Conservation (phyloP, 169 alveolate species). For the Toxoplasma gondii region DNA sequence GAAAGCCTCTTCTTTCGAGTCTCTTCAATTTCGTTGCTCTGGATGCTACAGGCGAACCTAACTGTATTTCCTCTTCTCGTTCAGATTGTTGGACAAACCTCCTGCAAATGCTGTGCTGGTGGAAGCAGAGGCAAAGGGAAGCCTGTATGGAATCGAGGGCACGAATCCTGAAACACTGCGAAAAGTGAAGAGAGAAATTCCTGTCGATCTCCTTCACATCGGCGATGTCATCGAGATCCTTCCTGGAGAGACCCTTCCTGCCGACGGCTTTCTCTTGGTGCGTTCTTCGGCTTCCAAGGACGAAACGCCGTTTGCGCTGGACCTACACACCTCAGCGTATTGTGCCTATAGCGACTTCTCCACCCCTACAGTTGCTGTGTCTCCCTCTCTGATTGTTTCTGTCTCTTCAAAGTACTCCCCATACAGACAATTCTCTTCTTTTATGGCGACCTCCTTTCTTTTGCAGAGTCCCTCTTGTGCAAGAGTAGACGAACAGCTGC, state of each 20-base stretch:
- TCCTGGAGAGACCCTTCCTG: constrained; percentile 58
- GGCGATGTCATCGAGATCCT: constrained; percentile 57
- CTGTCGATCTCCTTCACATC: constrained; percentile 49
- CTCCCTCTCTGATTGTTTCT: too few relatives aligned
- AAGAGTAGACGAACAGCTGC: constrained; percentile 56
- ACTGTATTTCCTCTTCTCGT: too few relatives aligned
- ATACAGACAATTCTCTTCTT: not conserved
- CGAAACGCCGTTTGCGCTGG: too few relatives aligned
- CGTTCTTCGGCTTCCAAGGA: not conserved
- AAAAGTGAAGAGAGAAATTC: not conserved
- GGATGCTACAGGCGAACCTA: too few relatives aligned
- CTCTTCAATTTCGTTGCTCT: too few relatives aligned
- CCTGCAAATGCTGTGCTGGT: not conserved
- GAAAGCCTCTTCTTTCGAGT: too few relatives aligned
- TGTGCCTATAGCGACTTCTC: too few relatives aligned
- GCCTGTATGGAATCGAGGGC: not conserved
- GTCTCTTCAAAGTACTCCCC: too few relatives aligned
- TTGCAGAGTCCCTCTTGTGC: constrained; percentile 13
- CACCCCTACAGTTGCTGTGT: too few relatives aligned
- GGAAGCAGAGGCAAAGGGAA: not conserved
- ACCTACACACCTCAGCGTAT: too few relatives aligned
- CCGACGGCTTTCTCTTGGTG: constrained; percentile 61
- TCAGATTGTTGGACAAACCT: too few relatives aligned
- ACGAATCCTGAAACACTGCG: not conserved
- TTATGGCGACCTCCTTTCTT: not conserved